Conservation (phyloP, 305 asterid genomes). For the Nicotiana rustica region DNA sequence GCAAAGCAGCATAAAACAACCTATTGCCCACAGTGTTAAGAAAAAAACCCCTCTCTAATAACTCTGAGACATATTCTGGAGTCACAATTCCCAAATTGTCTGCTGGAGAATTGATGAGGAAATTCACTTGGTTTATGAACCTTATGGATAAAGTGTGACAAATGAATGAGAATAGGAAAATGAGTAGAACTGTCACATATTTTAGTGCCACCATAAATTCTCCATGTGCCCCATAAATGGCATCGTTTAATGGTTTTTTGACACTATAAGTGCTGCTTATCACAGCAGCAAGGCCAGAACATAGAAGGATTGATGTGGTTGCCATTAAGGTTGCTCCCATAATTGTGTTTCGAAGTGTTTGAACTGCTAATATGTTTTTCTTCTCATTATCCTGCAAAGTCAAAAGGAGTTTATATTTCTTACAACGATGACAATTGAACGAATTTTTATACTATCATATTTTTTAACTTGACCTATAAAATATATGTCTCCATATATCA, state of each 20-base stretch:
- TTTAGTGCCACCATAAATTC: constrained; percentile 78
- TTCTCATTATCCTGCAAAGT: constrained; percentile 81
- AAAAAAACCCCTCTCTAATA: constrained; percentile 69
- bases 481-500: too few species aligned
- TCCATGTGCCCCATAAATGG: constrained; percentile 79
- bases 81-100: constrained; percentile 52
- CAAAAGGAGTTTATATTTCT: neutral
- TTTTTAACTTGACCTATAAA: too few species aligned
- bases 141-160: constrained; percentile 77
- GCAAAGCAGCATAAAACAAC: constrained; percentile 77
- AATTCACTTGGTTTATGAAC: constrained; percentile 75
- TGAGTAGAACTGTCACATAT: constrained; percentile 62
- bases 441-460: too few species aligned
- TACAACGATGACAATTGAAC: too few species aligned
- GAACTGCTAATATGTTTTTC: constrained; percentile 88
- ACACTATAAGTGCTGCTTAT: constrained; percentile 81
- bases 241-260: constrained; percentile 69
- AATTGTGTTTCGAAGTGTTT: constrained; percentile 74
- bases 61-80: constrained; percentile 67
- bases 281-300: constrained; percentile 77
- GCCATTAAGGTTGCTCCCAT: constrained; percentile 95
- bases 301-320: constrained; percentile 80
- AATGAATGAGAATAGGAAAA: constrained; percentile 74
- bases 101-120: constrained; percentile 72
- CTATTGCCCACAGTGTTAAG: constrained; percentile 84